Conservation (phyloP, 2,329 filamentous ascomycete genomes). For the Periconia sp. region DNA sequence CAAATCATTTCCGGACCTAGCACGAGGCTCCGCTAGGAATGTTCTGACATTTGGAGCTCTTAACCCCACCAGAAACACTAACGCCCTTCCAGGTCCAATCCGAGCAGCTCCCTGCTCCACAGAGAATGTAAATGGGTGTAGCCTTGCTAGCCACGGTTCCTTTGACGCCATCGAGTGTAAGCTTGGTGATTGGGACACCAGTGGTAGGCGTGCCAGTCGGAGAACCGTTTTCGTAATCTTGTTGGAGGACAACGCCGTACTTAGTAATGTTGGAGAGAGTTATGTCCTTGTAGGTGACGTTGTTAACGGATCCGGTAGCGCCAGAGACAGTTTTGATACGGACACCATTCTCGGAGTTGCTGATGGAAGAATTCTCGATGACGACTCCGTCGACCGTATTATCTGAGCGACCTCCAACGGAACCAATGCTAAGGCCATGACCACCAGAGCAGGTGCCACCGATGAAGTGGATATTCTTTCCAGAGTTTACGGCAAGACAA, state of each 20-base stretch:
- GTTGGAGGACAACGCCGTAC: constrained; percentile 56
- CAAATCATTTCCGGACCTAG: constrained; percentile 13
- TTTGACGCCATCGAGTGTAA: constrained; percentile 46
- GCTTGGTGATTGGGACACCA: constrained; percentile 50
- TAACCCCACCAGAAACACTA: constrained; percentile 40
- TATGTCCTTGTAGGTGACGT: constrained; percentile 52
- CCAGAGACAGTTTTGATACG: constrained; percentile 61
- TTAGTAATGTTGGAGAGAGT: constrained; percentile 47
- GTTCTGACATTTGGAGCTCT: constrained; percentile 34
- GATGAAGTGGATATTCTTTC: constrained; percentile 44
- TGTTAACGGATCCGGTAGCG: constrained; percentile 55
- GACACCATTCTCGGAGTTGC: constrained; percentile 58
- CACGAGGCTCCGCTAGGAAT: constrained; percentile 41
- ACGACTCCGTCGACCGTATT: constrained; percentile 58
- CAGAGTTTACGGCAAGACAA: constrained; percentile 61
- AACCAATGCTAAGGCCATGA: constrained; percentile 63
- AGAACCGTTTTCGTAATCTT: constrained; percentile 55
- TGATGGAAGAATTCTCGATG: constrained; percentile 53
- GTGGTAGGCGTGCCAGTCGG: constrained; percentile 50
- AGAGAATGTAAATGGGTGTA: constrained; percentile 56
- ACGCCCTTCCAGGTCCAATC: constrained; percentile 59
- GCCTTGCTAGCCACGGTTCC: constrained; percentile 40
- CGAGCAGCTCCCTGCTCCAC: constrained; percentile 55
- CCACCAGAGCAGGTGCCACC: constrained; percentile 53
- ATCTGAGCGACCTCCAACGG: constrained; percentile 58